Evolutionary conservation across 2,329 filamentous ascomycete genomes (phyloP), one percentile per base, ranked within the genome.

Genomic region (Aspergillus pseudoviridinutans): DNA sequence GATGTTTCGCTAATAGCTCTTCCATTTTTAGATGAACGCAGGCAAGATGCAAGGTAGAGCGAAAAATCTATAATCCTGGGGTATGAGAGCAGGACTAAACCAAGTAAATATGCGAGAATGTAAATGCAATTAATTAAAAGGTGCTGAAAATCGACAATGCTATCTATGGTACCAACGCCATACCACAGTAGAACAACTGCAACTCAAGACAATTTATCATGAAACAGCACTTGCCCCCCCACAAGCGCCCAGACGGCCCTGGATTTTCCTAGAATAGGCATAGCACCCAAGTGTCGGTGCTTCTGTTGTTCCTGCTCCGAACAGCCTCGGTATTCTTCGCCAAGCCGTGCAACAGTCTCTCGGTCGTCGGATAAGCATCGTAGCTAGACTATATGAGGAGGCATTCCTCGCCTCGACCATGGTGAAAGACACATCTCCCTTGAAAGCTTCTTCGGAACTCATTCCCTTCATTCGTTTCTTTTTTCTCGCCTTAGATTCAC

Each of bases 1-100:
- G 87, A 73, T 99, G 94, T 50, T 87, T 88, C 41, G 86, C 79
- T 66, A 91, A 87, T 56, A 94, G 78, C 61, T 90, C 87, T 59
- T 97, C 92, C 75, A 94, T 85, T n/a, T 49, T 63, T 25, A 51
- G 20, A 25, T 32, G 6, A 6, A 25, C n/a, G 25, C 38, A 22
- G 42, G 49, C 28, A 42, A 49, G 50, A 50, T n/a, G 24, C 22
- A 54, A 44, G 29, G 25, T 7, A 47, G 46, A 10, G 22, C 49
- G 24, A 14, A 38, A 50, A 46, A 49, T 27, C 12, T 41, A 55
- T 20, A 51, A 51, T 29, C 49, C 24, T 44, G 2, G 10, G 27
- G 32, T 35, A 41, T 10, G n/a, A n/a, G 44, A 22, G 24, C 35
- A 49, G 20, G 42, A 25, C 50, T 35, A 56, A 38, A 35, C 53